phyloP scores from a whole-genome alignment of 805 yeast species.

The Cyberlindnera misumaiensis region DNA sequence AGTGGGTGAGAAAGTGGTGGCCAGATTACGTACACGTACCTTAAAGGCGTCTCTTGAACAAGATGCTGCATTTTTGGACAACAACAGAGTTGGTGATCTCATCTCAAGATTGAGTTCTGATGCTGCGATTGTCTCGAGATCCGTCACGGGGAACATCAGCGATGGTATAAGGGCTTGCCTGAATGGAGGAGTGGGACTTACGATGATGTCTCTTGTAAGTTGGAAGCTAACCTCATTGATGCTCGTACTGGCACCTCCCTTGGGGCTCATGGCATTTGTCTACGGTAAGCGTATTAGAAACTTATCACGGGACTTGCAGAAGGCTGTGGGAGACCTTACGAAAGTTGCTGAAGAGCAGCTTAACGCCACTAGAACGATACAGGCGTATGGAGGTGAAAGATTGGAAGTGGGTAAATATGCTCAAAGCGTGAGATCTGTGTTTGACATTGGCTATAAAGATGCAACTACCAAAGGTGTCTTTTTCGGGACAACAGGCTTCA shows the following conservation, averaged over 20 bases:
- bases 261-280: slow-evolving; percentile 68
- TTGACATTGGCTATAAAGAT: slow-evolving; percentile 69
- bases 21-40: slow-evolving; percentile 71
- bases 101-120: slow-evolving; percentile 85
- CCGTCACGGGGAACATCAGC: slow-evolving; percentile 81
- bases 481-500: slow-evolving; percentile 71
- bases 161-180: slow-evolving; percentile 86
- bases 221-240: slow-evolving; percentile 77
- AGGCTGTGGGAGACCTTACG: slow-evolving; percentile 77
- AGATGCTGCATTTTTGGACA: slow-evolving; percentile 85
- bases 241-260: slow-evolving; percentile 76
- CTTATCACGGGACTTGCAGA: slow-evolving; percentile 72
- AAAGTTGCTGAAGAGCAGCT: slow-evolving; percentile 90
- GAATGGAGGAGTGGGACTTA: slow-evolving; percentile 78
- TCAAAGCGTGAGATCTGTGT: slow-evolving; percentile 55
- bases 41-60: slow-evolving; percentile 73
- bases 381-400: slow-evolving; percentile 81
- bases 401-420: slow-evolving; percentile 73
- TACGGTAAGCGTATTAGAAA: slow-evolving; percentile 77
- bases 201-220: slow-evolving; percentile 88
- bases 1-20: slow-evolving; percentile 84
- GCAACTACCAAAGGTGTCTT: slow-evolving; percentile 73
- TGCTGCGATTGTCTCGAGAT: slow-evolving; percentile 78
- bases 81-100: slow-evolving; percentile 85
- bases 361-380: slow-evolving; percentile 79